Evolutionary conservation across 2,329 filamentous ascomycete species (phyloP), one percentile per base, ranked within the genome.

Genomic region (Colletotrichum simmondsii): DNA sequence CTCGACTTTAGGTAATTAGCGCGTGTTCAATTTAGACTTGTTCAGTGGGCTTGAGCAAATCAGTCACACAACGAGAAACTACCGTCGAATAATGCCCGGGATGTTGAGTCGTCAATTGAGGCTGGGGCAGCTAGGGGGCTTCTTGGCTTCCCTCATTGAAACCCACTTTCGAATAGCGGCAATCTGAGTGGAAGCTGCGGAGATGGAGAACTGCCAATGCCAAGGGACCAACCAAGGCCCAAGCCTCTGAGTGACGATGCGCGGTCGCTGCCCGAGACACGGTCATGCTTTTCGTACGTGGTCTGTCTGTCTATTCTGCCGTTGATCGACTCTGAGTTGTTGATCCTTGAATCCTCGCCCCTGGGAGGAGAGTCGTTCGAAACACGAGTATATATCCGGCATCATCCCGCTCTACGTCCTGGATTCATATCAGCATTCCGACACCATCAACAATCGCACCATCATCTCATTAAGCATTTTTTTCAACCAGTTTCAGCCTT

Each of bases 241-340:
- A 73, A 73, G 71, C 71, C 71, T 57, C 71, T 66, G 56, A 65
- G 66, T 71, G 61, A 71, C 35, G 71, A 73, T 73, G 71, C 28
- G 66, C 71, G 56, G 37, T 37, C 46, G 61, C 60, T 60, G 60
- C 49, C 70, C 66, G 46, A 65, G 54, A 72, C 66, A 69, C 42
- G n/a, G 53, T 58, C 37, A n/a, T 58, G 22, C 24, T 22, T 6
- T 32, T 49, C 24, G 4, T 62, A 35, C 30, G 35, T 19, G 32
- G 58, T 35, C 57, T 49, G n/a, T 42, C 10, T 30, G 16, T 56
- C n/a, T 16, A n/a, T 56, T 30, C 19, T 4, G 62, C 52, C 32
- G 32, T 32, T 22, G 19, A 63, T 26, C 52, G 16, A 56, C 32
- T 37, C 30, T 53, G 11, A 8, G 26, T 53, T 22, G 24, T 7